A percentile compares a stretch with the other conserved stretches of the same genome.
phyloP scores from a whole-genome alignment of 805 yeast genomes.

The Yarrowia sp. region DNA sequence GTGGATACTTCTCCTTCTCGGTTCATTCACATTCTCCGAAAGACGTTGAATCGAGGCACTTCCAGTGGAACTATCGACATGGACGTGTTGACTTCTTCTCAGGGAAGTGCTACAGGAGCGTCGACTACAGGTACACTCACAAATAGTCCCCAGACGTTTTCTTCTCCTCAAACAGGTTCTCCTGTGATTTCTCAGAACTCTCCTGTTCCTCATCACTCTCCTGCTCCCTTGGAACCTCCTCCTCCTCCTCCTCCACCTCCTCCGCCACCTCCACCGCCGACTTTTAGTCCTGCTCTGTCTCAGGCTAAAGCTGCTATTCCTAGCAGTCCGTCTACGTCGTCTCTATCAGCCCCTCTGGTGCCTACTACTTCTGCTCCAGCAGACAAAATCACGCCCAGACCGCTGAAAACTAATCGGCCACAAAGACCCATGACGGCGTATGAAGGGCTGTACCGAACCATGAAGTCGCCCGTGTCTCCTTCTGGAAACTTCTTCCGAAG shows the following conservation, averaged over 20 bases:
- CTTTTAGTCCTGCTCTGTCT: background rate
- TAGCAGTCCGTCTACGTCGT: background rate
- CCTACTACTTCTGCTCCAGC: background rate
- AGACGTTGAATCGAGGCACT: conserved; percentile 40
- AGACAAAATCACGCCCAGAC: conserved; percentile 21
- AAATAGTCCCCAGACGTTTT: background rate
- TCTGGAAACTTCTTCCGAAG: conserved; percentile 53
- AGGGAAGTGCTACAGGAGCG: background rate
- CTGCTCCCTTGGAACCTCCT: conserved; percentile 5
- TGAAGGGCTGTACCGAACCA: conserved; percentile 29
- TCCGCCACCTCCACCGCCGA: background rate
- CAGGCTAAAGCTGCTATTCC: background rate
- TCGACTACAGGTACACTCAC: no score
- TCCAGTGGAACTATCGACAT: conserved; percentile 25
- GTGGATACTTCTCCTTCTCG: conserved; percentile 53
- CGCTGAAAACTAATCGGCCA: conserved; percentile 20
- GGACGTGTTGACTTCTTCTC: background rate
- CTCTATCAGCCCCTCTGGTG: background rate
- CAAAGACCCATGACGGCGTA: conserved; percentile 28
- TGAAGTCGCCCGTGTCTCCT: conserved; percentile 41
- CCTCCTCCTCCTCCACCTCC: conserved; percentile 9
- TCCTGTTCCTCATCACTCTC: conserved; percentile 6
- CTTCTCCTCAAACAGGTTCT: background rate
- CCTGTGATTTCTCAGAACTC: background rate
- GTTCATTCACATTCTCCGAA: conserved; percentile 53